phyloP scores from a whole-genome alignment of 352 stramenopile genomes.

The Phytophthora sojae region DNA sequence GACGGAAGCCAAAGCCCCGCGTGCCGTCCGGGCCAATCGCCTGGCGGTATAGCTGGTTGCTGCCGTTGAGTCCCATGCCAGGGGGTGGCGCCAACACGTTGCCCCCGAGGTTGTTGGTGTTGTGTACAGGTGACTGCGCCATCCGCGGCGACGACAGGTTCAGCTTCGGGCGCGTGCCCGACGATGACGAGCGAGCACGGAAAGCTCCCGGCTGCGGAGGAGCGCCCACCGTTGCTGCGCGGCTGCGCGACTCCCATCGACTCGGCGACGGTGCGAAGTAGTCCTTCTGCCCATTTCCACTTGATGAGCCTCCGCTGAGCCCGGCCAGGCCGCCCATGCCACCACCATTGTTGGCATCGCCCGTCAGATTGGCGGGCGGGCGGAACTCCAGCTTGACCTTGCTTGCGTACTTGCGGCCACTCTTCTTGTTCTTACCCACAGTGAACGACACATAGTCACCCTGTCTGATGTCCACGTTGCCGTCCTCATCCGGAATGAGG shows the following conservation, averaged over 20 bases:
- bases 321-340: constrained; percentile 27
- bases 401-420: constrained; percentile 86
- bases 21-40: constrained; percentile 82
- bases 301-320: constrained; percentile 35
- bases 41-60: constrained; percentile 74
- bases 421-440: constrained; percentile 92
- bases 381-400: constrained; percentile 92
- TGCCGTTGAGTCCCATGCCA: constrained; percentile 56
- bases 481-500: constrained; percentile 88
- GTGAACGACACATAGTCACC: constrained; percentile 91
- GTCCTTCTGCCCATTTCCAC: constrained; percentile 60
- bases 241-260: constrained; percentile 67
- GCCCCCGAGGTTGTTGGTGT: constrained; percentile 31
- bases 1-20: constrained; percentile 81
- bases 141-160: constrained; percentile 69
- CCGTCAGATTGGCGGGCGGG: constrained; percentile 66
- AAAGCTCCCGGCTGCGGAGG: constrained; percentile 51
- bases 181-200: constrained; percentile 65
- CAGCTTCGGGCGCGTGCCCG: constrained; percentile 64
- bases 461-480: constrained; percentile 84
- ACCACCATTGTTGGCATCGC: constrained; percentile 28
- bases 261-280: constrained; percentile 63
- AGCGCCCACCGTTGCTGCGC: constrained; percentile 58
- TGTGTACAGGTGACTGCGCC: constrained; percentile 57
- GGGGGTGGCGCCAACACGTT: constrained; percentile 40